Evolutionary conservation across 495 filamentous ascomycete genomes (phyloP).

Genomic region (Hyaloscypha variabilis): DNA sequence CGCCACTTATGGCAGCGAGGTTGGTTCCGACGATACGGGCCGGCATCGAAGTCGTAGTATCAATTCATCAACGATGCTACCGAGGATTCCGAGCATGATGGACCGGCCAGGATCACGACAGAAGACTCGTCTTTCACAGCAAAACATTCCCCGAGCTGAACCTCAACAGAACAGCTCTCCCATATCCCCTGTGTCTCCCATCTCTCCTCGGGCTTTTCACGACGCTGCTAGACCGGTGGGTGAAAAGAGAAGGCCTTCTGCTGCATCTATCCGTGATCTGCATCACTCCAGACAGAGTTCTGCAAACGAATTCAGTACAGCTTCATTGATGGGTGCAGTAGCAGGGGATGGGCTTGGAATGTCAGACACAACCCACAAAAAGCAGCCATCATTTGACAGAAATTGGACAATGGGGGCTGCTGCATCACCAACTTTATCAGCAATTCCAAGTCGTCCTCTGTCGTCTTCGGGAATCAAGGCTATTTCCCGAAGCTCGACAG

Average conservation of each 20-base stretch:
- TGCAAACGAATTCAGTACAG: constrained; percentile 69
- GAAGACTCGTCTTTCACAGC: constrained; percentile 24
- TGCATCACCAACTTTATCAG: constrained; percentile 24
- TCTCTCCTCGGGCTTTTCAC: constrained; percentile 20
- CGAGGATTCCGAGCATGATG: constrained; percentile 61
- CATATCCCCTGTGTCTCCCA: constrained; percentile 23
- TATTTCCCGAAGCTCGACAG: constrained; percentile 33
- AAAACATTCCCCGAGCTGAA: constrained; percentile 20
- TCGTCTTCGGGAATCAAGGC: constrained; percentile 51
- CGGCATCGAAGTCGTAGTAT: constrained; percentile 42
- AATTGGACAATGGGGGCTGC: constrained; percentile 80
- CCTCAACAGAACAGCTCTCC: constrained; percentile 15
- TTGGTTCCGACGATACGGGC: constrained; percentile 45
- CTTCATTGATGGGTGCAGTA: constrained; percentile 42
- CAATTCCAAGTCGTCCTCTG: constrained; percentile 37
- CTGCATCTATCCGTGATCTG: constrained; percentile 81
- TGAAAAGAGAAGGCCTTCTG: constrained; percentile 52
- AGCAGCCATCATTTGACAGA: constrained; percentile 85
- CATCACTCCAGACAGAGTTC: constrained; percentile 89
- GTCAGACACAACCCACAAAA: constrained; percentile 60
- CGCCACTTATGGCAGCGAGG: constrained; percentile 52
- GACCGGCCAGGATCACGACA: constrained; percentile 40
- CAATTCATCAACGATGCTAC: constrained; percentile 53
- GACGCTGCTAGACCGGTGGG: constrained; percentile 11
- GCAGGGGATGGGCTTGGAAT: constrained; percentile 21